Percentiles rank a stretch among this genome's conserved stretches.
Conservation (phyloP, 352 stramenopile species). For the Phytophthora ramorum region DNA sequence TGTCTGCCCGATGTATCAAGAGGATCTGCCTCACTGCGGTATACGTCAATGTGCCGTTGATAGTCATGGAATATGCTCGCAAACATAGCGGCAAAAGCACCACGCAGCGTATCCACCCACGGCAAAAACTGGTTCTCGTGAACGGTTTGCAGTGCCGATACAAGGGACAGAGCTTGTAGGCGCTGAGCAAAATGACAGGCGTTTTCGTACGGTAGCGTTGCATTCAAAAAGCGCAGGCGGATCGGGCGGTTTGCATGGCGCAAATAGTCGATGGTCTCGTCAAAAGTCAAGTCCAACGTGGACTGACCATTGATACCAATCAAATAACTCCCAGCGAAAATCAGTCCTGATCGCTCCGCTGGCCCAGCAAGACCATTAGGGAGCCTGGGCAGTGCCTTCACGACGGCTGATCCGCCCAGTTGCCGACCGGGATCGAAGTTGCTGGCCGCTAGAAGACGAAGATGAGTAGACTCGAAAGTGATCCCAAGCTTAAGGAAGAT, state of each 20-base stretch:
- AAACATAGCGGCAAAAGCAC: constrained; percentile 71
- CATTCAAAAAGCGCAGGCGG: constrained; percentile 69
- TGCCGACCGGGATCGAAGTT: constrained; percentile 52
- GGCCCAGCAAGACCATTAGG: constrained; percentile 64
- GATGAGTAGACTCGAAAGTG: constrained; percentile 78
- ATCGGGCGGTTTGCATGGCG: constrained; percentile 55
- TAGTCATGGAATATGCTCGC: constrained; percentile 70
- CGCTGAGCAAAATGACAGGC: constrained; percentile 68
- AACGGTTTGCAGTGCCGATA: constrained; percentile 56
- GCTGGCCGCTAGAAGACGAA: constrained; percentile 65
- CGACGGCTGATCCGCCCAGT: constrained; percentile 60
- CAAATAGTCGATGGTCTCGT: constrained; percentile 69
- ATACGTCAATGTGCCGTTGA: constrained; percentile 53
- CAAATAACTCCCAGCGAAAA: constrained; percentile 66
- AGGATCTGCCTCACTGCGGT: constrained; percentile 24
- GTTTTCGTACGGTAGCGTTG: constrained; percentile 54
- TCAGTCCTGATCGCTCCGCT: constrained; percentile 60
- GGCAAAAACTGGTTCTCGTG: constrained; percentile 46
- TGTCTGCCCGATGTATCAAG: constrained; percentile 9
- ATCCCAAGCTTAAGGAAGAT: constrained; percentile 62
- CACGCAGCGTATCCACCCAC: constrained; percentile 72
- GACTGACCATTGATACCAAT: constrained; percentile 77
- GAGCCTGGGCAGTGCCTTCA: constrained; percentile 73
- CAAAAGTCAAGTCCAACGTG: constrained; percentile 66
- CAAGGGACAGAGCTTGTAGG: constrained; percentile 57